These are phyloP conservation scores for Prunus campanulata DNA, from an alignment of 306 rosid species.

Conservation along the genomic window DNA sequence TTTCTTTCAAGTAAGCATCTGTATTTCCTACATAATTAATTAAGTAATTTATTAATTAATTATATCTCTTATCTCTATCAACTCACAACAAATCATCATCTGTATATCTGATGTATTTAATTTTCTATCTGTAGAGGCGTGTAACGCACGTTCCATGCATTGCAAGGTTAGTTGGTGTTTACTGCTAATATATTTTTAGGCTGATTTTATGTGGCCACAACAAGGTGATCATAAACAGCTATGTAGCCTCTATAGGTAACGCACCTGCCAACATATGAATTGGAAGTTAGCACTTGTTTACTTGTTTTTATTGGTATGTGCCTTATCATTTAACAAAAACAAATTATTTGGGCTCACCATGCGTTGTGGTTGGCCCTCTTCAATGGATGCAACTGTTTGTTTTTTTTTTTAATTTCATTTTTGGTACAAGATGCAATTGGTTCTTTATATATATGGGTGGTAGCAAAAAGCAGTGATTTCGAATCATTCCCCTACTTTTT, in stretches of 20 bases:
- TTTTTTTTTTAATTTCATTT: not conserved
- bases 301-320: not conserved
- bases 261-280: not conserved
- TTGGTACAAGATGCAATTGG: not conserved
- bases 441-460: not conserved
- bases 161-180: not conserved
- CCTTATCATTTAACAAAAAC: not conserved
- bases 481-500: no score
- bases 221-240: not conserved
- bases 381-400: not conserved
- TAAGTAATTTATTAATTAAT: not conserved
- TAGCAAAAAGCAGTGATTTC: no score
- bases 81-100: not conserved
- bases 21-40: not conserved
- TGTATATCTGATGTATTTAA: not conserved
- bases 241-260: not conserved
- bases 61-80: slow-evolving; percentile 4
- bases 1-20: slow-evolving; percentile 20
- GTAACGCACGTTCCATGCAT: slow-evolving; percentile 52
- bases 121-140: not conserved
- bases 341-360: not conserved
- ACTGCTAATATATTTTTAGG: not conserved
- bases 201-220: not conserved
- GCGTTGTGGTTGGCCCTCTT: not conserved
- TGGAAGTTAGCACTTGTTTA: not conserved